Evolutionary conservation across 169 alveolate genomes (phyloP).

Genomic region (Eimeria necatrix): DNA sequence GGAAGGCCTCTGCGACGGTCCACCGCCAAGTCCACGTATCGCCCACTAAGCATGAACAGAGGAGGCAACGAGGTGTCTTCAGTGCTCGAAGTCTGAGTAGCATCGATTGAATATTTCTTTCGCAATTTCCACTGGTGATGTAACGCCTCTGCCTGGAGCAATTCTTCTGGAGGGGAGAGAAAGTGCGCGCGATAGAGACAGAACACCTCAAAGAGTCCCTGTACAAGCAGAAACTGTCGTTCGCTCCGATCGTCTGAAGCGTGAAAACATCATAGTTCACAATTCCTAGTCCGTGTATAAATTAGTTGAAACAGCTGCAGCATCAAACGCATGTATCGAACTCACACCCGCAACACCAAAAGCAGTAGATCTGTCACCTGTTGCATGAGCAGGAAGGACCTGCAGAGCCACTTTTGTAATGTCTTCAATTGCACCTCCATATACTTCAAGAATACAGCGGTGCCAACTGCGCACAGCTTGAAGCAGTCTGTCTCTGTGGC

Average conservation of each 20-base stretch:
- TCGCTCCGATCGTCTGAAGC: constrained; percentile 61
- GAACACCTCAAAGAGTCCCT: constrained; percentile 70
- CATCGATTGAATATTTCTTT: neutral
- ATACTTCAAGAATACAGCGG: constrained; percentile 62
- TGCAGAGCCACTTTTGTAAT: constrained; percentile 65
- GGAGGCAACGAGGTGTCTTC: neutral
- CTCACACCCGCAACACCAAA: constrained; percentile 12
- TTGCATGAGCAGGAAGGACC: constrained; percentile 71
- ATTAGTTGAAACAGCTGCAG: constrained; percentile 8
- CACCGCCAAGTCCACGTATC: neutral
- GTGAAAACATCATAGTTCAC: neutral
- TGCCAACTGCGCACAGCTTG: constrained; percentile 52
- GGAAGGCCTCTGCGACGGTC: neutral
- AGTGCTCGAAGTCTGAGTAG: neutral
- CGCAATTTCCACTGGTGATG: constrained; percentile 69
- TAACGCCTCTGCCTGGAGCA: constrained; percentile 72
- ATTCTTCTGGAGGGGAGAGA: constrained; percentile 60
- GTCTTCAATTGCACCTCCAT: constrained; percentile 67
- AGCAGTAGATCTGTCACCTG: neutral
- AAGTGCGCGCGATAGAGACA: constrained; percentile 72
- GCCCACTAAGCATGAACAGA: neutral
- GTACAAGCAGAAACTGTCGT: constrained; percentile 39
- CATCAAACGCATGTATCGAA: neutral
- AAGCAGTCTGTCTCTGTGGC: constrained; percentile 16
- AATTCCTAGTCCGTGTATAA: neutral